A percentile compares a stretch with the other conserved stretches of the same genome.
These are phyloP conservation scores for Didymella sp. DNA, from an alignment of 2,329 filamentous ascomycete genomes.

Conservation along the genomic window DNA sequence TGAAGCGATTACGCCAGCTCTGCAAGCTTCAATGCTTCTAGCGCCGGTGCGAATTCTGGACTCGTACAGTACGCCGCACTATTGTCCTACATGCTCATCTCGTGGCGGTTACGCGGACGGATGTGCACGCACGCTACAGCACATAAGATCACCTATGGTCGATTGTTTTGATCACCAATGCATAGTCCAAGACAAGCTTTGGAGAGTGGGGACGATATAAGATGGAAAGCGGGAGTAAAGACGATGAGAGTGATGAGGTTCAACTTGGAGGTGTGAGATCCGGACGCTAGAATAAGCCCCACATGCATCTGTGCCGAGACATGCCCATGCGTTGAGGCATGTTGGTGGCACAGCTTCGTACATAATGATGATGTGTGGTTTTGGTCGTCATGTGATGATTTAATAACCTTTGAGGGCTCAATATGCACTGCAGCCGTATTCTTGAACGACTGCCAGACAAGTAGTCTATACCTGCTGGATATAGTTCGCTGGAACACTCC, in stretches of 20 bases:
- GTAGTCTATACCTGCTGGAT: slow-evolving; percentile 71
- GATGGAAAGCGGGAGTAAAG: neutral
- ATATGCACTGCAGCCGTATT: slow-evolving; percentile 18
- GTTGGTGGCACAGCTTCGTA: neutral
- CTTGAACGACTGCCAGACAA: slow-evolving; percentile 24
- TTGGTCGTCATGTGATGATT: neutral
- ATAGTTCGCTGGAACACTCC: slow-evolving; percentile 94
- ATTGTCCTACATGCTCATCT: slow-evolving; percentile 1
- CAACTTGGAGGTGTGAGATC: neutral
- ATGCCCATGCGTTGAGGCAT: neutral
- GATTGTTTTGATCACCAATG: neutral
- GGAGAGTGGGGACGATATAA: neutral
- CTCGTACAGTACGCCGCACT: neutral
- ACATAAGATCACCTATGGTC: neutral
- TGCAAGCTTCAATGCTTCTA: too few relatives aligned
- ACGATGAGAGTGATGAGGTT: neutral
- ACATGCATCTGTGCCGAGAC: slow-evolving; percentile 2
- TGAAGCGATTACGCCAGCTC: neutral
- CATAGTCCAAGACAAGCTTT: neutral
- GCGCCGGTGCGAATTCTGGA: neutral
- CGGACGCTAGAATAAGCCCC: neutral
- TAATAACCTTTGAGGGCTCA: slow-evolving; percentile 9
- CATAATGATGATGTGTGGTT: neutral
- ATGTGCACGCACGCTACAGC: neutral
- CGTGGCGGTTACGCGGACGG: neutral